Base-by-base conservation (phyloP, 345 rosid genomes). In the Melaleuca quinquenervia region DNA sequence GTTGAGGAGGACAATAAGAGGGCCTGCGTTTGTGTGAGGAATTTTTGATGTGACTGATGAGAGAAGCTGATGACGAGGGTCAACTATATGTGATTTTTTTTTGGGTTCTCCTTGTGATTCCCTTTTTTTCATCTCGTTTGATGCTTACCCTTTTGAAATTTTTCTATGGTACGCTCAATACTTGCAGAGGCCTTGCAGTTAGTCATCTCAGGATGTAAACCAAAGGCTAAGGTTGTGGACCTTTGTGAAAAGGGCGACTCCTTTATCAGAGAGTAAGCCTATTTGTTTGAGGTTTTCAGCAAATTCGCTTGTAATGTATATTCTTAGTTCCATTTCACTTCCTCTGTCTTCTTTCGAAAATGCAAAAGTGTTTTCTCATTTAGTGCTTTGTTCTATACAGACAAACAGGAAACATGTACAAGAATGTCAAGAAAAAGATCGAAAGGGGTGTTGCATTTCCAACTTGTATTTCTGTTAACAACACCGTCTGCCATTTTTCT, bases 391-490 rank as follows among this genome's bases (percentile, higher is more conserved):
- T 84, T 10, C 78, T 24, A 16, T 84, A 27, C 89, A 96, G 99
- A 90, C 98, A 95, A 95, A 90, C 98, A 5, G 96, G 94, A 15
- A 95, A 89, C 85, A 93, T 95, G 99, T 96, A 96, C 91, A 96
- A 98, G 94, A 96, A 95, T 89, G 94, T 84, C 54, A 96, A 98
- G 97, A 96, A 90, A 93, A 95, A 98, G 97, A 95, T 96, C 70
- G 96, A 95, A 80, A 88, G 92, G 86, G 99, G 99, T 83, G 95
- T 96, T 52, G 99, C 99, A 10, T 98, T 98, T 83, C 99, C 99
- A 2, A 96, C 99, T 29, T 96, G 98, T 50, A 82, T 98, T 82
- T 98, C 99, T 50, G 98, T 96, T 15, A 98, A 98, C 93, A 94
- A 94, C 89, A 93, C 92, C 2, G 93, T 98, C 13, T 93, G 98